A percentile compares a stretch with the other conserved stretches of the same genome.
Evolutionary conservation across 805 yeast species (phyloP).

Genomic region (Candida chilensis): DNA sequence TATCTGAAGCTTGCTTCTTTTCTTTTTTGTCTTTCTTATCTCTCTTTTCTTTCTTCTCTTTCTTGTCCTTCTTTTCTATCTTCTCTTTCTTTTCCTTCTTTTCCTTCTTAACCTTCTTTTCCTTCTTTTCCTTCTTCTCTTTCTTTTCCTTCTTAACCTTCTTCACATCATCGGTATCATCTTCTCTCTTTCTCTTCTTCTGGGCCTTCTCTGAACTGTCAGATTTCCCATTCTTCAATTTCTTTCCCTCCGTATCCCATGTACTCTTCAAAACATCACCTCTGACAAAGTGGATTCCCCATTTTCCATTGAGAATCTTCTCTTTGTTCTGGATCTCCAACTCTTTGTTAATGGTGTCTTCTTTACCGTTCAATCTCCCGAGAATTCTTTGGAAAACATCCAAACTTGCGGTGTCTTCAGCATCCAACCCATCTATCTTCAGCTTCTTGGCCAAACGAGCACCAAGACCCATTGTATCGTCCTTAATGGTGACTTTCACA

Average conservation of each 20-base stretch:
- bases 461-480: conserved; percentile 85
- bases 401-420: conserved; percentile 81
- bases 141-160: conserved; percentile 12
- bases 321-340: conserved; percentile 62
- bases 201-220: conserved; percentile 6
- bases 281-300: conserved; percentile 82
- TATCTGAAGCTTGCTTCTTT: conserved; percentile 22
- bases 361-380: conserved; percentile 85
- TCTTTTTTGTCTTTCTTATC: conserved; percentile 6
- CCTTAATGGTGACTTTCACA: conserved; percentile 74
- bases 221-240: conserved; percentile 10
- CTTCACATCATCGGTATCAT: conserved; percentile 13
- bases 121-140: conserved; percentile 15
- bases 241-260: conserved; percentile 56
- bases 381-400: conserved; percentile 89
- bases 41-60: conserved; percentile 6
- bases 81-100: conserved; percentile 15
- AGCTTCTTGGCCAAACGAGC: conserved; percentile 55
- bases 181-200: conserved; percentile 10
- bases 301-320: conserved; percentile 69
- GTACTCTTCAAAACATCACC: conserved; percentile 82
- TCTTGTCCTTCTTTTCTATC: conserved; percentile 11
- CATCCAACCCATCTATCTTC: conserved; percentile 60
- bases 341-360: conserved; percentile 53
- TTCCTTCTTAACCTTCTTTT: conserved; percentile 13